These are phyloP conservation scores for Fistulifera solaris DNA, from an alignment of 108 stramenopile genomes.

Conservation along the genomic window DNA sequence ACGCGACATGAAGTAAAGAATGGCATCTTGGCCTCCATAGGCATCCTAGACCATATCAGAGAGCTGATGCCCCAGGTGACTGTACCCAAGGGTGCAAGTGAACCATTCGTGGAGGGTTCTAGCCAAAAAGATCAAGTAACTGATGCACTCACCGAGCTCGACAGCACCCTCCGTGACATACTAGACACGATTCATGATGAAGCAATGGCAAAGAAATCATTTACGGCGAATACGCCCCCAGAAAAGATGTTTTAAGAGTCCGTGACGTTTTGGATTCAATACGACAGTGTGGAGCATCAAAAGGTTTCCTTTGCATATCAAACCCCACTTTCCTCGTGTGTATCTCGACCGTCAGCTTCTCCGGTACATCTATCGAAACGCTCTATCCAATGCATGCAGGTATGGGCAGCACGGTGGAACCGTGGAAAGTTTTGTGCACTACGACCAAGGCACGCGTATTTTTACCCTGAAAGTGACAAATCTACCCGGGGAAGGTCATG, in stretches of 20 bases:
- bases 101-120: no score
- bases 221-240: constrained; percentile 39
- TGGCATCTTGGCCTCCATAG: constrained; percentile 55
- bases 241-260: constrained; percentile 30
- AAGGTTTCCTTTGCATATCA: constrained; percentile 31
- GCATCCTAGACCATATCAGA: constrained; percentile 36
- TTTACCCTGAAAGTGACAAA: constrained; percentile 46
- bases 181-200: constrained; percentile 54
- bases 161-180: constrained; percentile 37
- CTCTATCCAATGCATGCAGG: constrained; percentile 65
- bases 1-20: constrained; percentile 73
- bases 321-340: constrained; percentile 32
- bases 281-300: constrained; percentile 3
- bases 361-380: constrained; percentile 58
- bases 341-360: constrained; percentile 41
- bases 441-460: constrained; percentile 20
- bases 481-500: constrained; percentile 53
- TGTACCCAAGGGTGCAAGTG: no score
- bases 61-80: not conserved
- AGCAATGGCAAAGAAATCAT: constrained; percentile 67
- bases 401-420: constrained; percentile 47
- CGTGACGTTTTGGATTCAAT: constrained; percentile 9
- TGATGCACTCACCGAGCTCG: constrained; percentile 25
- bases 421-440: constrained; percentile 32
- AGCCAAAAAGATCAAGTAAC: not conserved